Percentiles rank a stretch among this genome's conserved stretches.
These are phyloP conservation scores for Ceriops decandra DNA, from an alignment of 345 rosid genomes.

Conservation along the genomic window DNA sequence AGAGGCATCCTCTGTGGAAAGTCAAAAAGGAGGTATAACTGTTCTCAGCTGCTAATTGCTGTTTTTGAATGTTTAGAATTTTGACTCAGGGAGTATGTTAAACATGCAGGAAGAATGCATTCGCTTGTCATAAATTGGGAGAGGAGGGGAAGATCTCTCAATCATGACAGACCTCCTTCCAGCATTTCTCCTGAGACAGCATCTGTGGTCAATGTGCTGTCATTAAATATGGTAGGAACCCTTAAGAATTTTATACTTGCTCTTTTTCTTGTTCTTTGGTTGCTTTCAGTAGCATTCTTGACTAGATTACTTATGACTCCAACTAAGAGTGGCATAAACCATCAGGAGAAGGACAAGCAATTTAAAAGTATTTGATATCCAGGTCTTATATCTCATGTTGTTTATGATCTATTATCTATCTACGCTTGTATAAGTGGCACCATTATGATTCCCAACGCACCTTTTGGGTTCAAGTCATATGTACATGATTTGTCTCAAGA, in stretches of 20 bases:
- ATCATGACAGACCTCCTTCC: constrained; percentile 47
- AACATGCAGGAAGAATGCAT: constrained; percentile 58
- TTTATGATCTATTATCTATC: neutral
- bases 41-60: constrained; percentile 16
- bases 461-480: too few species aligned
- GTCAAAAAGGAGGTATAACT: constrained; percentile 63
- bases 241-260: neutral
- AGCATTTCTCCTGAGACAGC: constrained; percentile 37
- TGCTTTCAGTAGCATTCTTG: neutral
- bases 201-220: constrained; percentile 40
- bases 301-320: neutral
- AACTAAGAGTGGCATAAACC: neutral
- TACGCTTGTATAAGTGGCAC: neutral
- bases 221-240: constrained; percentile 46
- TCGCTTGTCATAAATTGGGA: constrained; percentile 62
- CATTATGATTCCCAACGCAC: neutral
- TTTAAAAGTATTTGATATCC: neutral
- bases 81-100: constrained; percentile 12
- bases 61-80: constrained; percentile 15
- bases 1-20: constrained; percentile 48
- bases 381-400: neutral
- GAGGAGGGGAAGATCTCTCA: constrained; percentile 65
- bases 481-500: neutral
- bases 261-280: neutral
- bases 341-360: neutral